These are phyloP conservation scores for Colletotrichum noveboracense DNA, from an alignment of 2,329 filamentous ascomycete species.

Conservation along the genomic window DNA sequence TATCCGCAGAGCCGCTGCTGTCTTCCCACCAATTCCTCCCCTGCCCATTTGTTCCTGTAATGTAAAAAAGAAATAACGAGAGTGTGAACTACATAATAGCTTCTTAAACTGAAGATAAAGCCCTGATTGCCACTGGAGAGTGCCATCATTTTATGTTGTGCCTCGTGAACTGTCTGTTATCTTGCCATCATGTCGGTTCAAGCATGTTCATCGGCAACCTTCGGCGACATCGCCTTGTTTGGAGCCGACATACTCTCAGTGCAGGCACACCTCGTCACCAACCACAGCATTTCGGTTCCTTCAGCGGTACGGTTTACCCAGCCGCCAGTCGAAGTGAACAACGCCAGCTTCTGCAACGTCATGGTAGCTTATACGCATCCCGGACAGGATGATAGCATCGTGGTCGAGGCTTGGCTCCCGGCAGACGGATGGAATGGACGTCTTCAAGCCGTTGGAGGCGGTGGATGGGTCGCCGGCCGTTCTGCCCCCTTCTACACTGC, in stretches of 20 bases:
- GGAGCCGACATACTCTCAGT: neutral
- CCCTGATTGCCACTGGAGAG: neutral
- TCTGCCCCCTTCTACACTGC: neutral
- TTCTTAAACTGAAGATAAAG: accelerated
- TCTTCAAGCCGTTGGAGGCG: constrained; percentile 33
- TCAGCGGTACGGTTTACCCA: neutral
- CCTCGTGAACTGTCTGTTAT: neutral
- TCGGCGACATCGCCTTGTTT: neutral
- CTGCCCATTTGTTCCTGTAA: neutral
- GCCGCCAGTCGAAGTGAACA: neutral
- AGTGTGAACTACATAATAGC: neutral
- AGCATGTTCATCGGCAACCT: neutral
- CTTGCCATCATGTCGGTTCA: neutral
- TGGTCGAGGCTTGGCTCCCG: constrained; percentile 30
- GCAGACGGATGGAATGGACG: constrained; percentile 31
- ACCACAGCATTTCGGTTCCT: neutral
- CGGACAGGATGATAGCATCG: constrained; percentile 25
- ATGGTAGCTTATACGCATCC: constrained; percentile 31
- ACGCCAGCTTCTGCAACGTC: constrained; percentile 31
- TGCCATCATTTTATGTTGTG: neutral
- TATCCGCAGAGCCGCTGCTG: neutral
- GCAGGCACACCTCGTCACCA: neutral
- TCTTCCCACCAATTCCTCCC: neutral
- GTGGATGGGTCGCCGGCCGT: constrained; percentile 29
- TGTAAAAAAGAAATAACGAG: neutral